Percentiles rank a stretch among this genome's conserved stretches.
Conservation (phyloP, 2,329 filamentous ascomycete species). For the Dactylellina haptotyla region DNA sequence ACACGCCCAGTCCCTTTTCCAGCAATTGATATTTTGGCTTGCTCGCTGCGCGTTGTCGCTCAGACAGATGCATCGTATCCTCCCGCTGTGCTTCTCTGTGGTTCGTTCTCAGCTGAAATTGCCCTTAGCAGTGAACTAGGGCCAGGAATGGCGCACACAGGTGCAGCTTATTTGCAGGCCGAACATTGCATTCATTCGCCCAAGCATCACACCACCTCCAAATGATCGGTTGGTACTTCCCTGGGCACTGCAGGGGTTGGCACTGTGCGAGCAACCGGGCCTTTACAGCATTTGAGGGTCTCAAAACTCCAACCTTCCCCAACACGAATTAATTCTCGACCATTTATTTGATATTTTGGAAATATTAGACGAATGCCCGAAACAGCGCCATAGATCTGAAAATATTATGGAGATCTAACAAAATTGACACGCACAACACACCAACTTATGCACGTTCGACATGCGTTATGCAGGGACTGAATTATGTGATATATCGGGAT, state of each 20-base stretch:
- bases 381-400: conserved; percentile 36
- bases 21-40: background rate
- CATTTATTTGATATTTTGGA: conserved; percentile 23
- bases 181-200: conserved; percentile 13
- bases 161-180: no score
- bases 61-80: conserved; percentile 31
- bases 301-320: conserved; percentile 39
- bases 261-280: conserved; percentile 17
- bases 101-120: conserved; percentile 43
- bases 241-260: conserved; percentile 19
- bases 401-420: conserved; percentile 43
- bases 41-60: background rate
- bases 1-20: background rate
- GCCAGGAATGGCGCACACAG: background rate
- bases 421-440: conserved; percentile 7
- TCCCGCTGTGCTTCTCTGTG: conserved; percentile 14
- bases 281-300: conserved; percentile 26
- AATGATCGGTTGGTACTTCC: conserved; percentile 18
- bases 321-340: conserved; percentile 33
- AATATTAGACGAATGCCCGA: conserved; percentile 44
- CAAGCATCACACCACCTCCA: conserved; percentile 42
- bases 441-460: conserved; percentile 5
- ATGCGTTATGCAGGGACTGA: conserved; percentile 52
- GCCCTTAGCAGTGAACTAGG: no score
- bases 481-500: conserved; percentile 46